These are phyloP conservation scores for Mallotus japonicus DNA, from an alignment of 441 rosid species.

Conservation along the genomic window DNA sequence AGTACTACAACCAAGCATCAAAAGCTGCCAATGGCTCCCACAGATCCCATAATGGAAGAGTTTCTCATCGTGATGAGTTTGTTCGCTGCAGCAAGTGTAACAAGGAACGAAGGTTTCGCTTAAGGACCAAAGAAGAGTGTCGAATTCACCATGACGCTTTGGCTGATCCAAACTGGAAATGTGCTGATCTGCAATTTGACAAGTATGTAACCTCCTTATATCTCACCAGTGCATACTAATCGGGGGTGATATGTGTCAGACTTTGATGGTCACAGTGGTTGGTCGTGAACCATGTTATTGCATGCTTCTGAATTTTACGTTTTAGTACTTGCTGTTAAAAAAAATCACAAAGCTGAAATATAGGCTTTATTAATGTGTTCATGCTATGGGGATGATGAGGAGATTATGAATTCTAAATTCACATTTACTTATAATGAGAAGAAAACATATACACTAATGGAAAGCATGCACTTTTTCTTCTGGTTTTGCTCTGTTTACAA, in stretches of 20 bases:
- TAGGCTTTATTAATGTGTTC: background rate
- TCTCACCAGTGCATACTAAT: background rate
- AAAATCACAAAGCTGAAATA: background rate
- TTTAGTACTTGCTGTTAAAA: background rate
- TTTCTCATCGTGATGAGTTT: conserved; percentile 91
- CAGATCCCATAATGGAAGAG: conserved; percentile 62
- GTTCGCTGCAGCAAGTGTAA: conserved; percentile 70
- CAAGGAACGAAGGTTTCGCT: conserved; percentile 87
- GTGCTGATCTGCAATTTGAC: conserved; percentile 85
- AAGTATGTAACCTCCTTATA: conserved; percentile 46
- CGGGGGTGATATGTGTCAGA: background rate
- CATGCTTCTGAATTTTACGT: conserved; percentile 9
- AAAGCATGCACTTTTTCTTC: background rate
- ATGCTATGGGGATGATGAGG: background rate
- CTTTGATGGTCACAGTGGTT: background rate
- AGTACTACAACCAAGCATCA: conserved; percentile 74
- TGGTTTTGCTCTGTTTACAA: background rate
- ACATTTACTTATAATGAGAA: background rate
- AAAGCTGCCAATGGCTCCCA: conserved; percentile 68
- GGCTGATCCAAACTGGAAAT: conserved; percentile 86
- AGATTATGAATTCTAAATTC: background rate
- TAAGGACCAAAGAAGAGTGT: conserved; percentile 92
- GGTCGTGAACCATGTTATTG: background rate
- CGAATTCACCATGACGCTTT: conserved; percentile 91
- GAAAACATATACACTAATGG: background rate